phyloP scores from a whole-genome alignment of 805 yeast genomes.

The Metschnikowia kunwiensis region DNA sequence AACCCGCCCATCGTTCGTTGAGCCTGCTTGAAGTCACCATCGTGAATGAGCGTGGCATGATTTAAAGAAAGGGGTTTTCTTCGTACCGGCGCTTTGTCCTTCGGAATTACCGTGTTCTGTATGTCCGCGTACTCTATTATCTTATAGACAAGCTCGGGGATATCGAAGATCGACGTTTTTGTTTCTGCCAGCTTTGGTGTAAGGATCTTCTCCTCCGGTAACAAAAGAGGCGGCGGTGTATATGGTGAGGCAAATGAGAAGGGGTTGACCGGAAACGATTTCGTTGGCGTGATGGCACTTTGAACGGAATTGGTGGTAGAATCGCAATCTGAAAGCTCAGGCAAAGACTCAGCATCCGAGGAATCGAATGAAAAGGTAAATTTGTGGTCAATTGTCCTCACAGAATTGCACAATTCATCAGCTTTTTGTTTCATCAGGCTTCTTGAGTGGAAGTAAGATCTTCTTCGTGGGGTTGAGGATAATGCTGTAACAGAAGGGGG shows the following conservation, averaged over 20 bases:
- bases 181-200: background rate
- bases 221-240: background rate
- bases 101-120: slow-evolving; percentile 51
- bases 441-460: slow-evolving; percentile 1
- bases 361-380: slow-evolving; percentile 5
- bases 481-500: slow-evolving; percentile 2
- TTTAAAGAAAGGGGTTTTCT: slow-evolving; percentile 65
- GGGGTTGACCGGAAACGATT: background rate
- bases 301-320: slow-evolving; percentile 11
- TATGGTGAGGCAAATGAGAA: slow-evolving; percentile 4
- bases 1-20: background rate
- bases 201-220: background rate
- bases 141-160: slow-evolving; percentile 70
- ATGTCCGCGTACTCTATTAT: slow-evolving; percentile 62
- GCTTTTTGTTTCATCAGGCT: background rate
- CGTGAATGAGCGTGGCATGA: slow-evolving; percentile 65
- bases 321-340: slow-evolving; percentile 34
- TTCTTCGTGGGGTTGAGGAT: background rate
- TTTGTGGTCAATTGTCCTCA: background rate
- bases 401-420: no score
- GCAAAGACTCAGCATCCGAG: slow-evolving; percentile 37
- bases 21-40: slow-evolving; percentile 49
- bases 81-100: slow-evolving; percentile 56
- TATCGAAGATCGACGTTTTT: slow-evolving; percentile 47
- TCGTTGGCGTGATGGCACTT: slow-evolving; percentile 17